phyloP scores from a whole-genome alignment of 306 rosid genomes.

The Prunus dulcis region DNA sequence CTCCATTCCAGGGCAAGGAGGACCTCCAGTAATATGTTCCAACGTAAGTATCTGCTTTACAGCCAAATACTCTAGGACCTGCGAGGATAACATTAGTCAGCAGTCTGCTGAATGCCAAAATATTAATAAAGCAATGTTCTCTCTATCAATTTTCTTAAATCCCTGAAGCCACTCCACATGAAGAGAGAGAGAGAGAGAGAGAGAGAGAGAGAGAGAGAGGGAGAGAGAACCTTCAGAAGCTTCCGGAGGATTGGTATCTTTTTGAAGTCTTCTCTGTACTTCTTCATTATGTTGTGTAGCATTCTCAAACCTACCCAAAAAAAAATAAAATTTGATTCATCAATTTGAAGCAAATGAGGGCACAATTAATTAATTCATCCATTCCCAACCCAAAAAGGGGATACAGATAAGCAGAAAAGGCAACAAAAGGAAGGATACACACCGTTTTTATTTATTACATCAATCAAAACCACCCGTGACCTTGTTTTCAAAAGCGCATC shows the following conservation, averaged over 20 bases:
- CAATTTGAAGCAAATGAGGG: conserved; percentile 7
- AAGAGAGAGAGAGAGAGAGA: background rate
- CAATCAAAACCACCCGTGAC: conserved; percentile 80
- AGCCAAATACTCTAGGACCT: conserved; percentile 86
- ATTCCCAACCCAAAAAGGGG: background rate
- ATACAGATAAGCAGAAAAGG: background rate
- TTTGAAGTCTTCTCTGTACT: conserved; percentile 83
- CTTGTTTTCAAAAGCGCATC: conserved; percentile 94
- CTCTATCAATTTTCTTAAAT: background rate
- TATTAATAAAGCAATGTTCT: background rate
- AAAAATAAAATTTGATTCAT: conserved; percentile 16
- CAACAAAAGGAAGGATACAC: conserved; percentile 12
- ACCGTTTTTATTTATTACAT: conserved; percentile 93
- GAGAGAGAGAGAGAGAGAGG: background rate
- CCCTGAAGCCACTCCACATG: background rate
- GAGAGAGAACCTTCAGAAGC: conserved; percentile 80
- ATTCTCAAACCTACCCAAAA: conserved; percentile 72
- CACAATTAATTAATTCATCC: background rate
- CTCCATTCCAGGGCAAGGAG: conserved; percentile 96
- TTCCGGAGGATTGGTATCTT: conserved; percentile 96
- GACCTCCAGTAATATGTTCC: conserved; percentile 77
- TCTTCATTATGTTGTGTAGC: conserved; percentile 93
- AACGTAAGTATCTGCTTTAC: conserved; percentile 68
- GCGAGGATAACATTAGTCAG: conserved; percentile 19
- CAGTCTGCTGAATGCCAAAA: background rate